Evolutionary conservation across 2,329 filamentous ascomycete genomes (phyloP).

Genomic region (Colletotrichum liriopes): DNA sequence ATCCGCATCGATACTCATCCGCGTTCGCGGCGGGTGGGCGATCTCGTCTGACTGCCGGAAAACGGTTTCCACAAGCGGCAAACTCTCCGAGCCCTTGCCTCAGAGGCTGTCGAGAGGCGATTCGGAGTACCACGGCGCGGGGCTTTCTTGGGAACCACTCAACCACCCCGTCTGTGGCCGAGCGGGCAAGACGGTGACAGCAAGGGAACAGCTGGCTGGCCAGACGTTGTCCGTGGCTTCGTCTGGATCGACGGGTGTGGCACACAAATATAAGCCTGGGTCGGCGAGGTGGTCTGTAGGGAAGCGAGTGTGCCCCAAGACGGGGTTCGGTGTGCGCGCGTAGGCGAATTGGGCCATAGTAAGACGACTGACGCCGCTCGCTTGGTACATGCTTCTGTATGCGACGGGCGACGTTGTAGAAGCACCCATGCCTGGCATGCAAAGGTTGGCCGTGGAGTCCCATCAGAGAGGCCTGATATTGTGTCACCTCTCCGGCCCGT

Average conservation of each 20-base stretch:
- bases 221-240: neutral
- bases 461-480: constrained; percentile 8
- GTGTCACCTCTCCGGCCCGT: constrained; percentile 16
- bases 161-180: neutral
- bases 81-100: constrained; percentile 21
- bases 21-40: constrained; percentile 22
- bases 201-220: constrained; percentile 3
- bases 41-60: constrained; percentile 34
- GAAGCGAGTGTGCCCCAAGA: constrained; percentile 6
- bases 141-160: constrained; percentile 22
- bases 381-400: neutral
- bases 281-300: constrained; percentile 8
- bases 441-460: constrained; percentile 9
- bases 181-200: constrained; percentile 15
- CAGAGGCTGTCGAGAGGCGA: constrained; percentile 1
- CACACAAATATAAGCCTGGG: constrained; percentile 11
- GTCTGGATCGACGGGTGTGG: constrained; percentile 16
- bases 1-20: constrained; percentile 17
- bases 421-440: neutral
- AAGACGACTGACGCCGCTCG: neutral
- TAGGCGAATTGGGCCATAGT: constrained; percentile 5
- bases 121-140: constrained; percentile 11
- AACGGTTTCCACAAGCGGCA: constrained; percentile 33
- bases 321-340: constrained; percentile 14
- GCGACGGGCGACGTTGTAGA: constrained; percentile 5